Base-by-base conservation (phyloP, 139 green algal species). In the Edaphochlamys debaryana region DNA sequence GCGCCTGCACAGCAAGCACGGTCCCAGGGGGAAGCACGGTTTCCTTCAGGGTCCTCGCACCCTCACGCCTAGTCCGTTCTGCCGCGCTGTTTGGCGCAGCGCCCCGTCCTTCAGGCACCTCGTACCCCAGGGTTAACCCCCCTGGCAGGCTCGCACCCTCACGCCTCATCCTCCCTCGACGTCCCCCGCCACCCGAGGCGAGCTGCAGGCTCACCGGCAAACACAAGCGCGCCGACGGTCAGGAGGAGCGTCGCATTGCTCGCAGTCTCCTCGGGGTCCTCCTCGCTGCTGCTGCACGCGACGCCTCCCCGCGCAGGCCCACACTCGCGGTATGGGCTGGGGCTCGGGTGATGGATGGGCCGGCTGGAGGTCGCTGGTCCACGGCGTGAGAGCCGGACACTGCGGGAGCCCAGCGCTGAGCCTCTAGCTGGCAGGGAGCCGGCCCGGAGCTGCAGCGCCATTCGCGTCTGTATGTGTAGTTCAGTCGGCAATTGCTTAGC, bases 271-370 rank as follows among this genome's bases (percentile, higher is more conserved):
- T 60, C 74, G 22, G 32, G 60, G 3, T 32, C 27, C 5, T 80
- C 41, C 27, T 80, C 22, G 8, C 52, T 40, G 30, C 74, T 80
- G 27, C 74, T 70, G 40, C 74, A 80, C 6, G 74, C 74, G n/a
- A 60, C 29, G 2, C 74, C 56, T 41, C 74, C 58, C 32, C 74
- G 63, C 23, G 72, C 72, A 17, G 50, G 34, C 1, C 54, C 38
- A 54, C 15, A 68, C 22, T 38, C 38, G 15, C 72, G 72, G 36
- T 79, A 79, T 20, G 72, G 72, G 37, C 72, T 69, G 22, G 72
- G 13, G 72, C 52, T 56, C 50, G n/a, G 34, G 38, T 30, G 54
- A 69, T 34, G 58, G 58, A 36, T 66, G 58, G 9, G 25, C 9
- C n/a, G n/a, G n/a, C n/a, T n/a, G n/a, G n/a, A n/a, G n/a, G n/a